Evolutionary conservation across 192 early-diverging fungal species (phyloP).

Genomic region (Dispira parvispora): DNA sequence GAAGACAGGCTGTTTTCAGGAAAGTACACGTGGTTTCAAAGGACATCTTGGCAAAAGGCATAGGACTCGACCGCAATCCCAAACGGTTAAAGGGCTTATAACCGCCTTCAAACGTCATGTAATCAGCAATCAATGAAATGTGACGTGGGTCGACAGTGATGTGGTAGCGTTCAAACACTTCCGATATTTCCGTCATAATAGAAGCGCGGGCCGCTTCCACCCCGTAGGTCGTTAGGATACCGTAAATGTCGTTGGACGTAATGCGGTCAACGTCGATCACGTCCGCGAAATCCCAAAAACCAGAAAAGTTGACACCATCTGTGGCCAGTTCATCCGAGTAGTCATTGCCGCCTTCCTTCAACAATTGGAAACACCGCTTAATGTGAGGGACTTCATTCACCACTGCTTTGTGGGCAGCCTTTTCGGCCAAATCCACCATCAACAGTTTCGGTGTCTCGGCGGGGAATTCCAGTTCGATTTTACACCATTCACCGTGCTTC

Average conservation of each 20-base stretch:
- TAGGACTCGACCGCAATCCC: constrained; percentile 79
- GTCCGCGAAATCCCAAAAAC: constrained; percentile 67
- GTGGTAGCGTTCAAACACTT: constrained; percentile 87
- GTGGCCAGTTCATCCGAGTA: constrained; percentile 53
- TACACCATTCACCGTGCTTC: constrained; percentile 49
- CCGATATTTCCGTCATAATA: constrained; percentile 81
- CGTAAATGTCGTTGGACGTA: constrained; percentile 95
- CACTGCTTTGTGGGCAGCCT: constrained; percentile 50
- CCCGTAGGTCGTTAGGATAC: constrained; percentile 82
- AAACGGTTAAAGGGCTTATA: constrained; percentile 97
- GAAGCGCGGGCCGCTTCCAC: constrained; percentile 90
- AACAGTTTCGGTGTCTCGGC: constrained; percentile 84
- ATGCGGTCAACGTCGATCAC: constrained; percentile 75
- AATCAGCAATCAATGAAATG: constrained; percentile 91
- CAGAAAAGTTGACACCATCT: constrained; percentile 80
- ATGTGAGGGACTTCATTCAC: constrained; percentile 81
- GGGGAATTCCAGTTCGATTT: constrained; percentile 75
- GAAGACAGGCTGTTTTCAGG: constrained; percentile 76
- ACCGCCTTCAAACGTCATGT: constrained; percentile 99
- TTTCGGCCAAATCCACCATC: constrained; percentile 77
- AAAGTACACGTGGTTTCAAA: constrained; percentile 95
- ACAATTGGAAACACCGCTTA: constrained; percentile 56
- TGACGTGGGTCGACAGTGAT: constrained; percentile 91
- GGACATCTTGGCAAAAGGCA: constrained; percentile 95
- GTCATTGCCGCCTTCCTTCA: constrained; percentile 65